Conservation (phyloP, 2,329 filamentous ascomycete species). For the Metarhizium guizhouense region DNA sequence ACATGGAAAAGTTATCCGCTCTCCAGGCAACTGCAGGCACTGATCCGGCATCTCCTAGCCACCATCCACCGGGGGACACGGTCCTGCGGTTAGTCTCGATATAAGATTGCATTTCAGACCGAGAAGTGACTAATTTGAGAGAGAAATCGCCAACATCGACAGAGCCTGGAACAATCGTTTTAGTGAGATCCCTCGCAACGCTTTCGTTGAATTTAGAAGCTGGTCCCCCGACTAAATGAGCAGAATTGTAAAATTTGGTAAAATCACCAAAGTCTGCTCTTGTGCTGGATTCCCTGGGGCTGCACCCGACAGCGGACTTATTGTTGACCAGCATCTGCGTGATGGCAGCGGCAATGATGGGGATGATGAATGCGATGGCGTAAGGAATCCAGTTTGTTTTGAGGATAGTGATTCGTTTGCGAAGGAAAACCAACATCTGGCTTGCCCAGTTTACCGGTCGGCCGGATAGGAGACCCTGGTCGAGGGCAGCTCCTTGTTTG, state of each 20-base stretch:
- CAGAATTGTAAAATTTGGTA: constrained; percentile 12
- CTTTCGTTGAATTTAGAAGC: constrained; percentile 10
- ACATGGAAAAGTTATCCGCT: constrained; percentile 44
- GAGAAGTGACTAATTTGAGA: constrained; percentile 29
- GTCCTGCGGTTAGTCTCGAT: constrained; percentile 54
- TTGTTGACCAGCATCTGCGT: constrained; percentile 66
- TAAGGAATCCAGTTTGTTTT: constrained; percentile 73
- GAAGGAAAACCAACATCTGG: constrained; percentile 55
- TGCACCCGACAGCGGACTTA: constrained; percentile 33
- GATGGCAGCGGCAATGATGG: constrained; percentile 69
- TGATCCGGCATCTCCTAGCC: constrained; percentile 49
- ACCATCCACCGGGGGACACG: constrained; percentile 69
- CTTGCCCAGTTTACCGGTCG: constrained; percentile 49
- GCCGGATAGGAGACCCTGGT: constrained; percentile 25
- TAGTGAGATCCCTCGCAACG: constrained; percentile 6
- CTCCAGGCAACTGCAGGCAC: constrained; percentile 59
- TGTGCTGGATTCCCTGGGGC: constrained; percentile 20
- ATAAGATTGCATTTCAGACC: constrained; percentile 57
- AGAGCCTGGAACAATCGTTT: constrained; percentile 6
- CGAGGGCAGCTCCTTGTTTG: constrained; percentile 2
- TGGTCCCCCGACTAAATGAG: constrained; percentile 15
- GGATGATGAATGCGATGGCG: constrained; percentile 63
- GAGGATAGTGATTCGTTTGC: constrained; percentile 69
- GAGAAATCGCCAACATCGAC: constrained; percentile 8
- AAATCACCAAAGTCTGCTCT: constrained; percentile 9